Conservation (phyloP, 306 rosid genomes). For the Dryas drummondii region DNA sequence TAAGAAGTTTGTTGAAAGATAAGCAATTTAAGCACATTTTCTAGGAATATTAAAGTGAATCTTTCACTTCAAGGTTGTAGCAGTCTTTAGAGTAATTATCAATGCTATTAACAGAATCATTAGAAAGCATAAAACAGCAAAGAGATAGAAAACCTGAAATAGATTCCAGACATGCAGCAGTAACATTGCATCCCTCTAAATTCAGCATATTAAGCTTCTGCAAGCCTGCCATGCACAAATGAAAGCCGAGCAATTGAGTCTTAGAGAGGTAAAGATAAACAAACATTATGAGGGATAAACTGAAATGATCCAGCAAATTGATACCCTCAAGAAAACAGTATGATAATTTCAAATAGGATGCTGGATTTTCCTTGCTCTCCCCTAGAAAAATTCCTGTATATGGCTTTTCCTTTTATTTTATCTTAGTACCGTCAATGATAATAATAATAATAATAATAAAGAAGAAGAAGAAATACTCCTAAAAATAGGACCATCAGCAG, state of each 20-base stretch:
- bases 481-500: not conserved
- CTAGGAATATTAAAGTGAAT: conserved; percentile 1
- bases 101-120: not conserved
- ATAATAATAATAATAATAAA: not conserved
- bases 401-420: not conserved
- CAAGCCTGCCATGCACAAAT: conserved; percentile 49
- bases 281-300: not conserved
- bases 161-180: conserved; percentile 52
- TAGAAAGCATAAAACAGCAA: not conserved
- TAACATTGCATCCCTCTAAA: conserved; percentile 62
- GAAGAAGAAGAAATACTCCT: not conserved
- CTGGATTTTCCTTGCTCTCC: not conserved
- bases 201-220: conserved; percentile 52
- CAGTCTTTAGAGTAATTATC: not conserved
- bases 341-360: not conserved
- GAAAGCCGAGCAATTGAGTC: conserved; percentile 10
- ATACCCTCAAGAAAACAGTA: not conserved
- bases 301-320: conserved; percentile 4
- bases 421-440: not conserved
- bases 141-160: conserved; percentile 44
- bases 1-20: not conserved
- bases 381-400: not conserved
- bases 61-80: not conserved
- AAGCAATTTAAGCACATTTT: not conserved
- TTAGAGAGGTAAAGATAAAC: conserved; percentile 12